These are phyloP conservation scores for Trichoderma parareesei DNA, from an alignment of 495 filamentous ascomycete genomes.

Conservation along the genomic window DNA sequence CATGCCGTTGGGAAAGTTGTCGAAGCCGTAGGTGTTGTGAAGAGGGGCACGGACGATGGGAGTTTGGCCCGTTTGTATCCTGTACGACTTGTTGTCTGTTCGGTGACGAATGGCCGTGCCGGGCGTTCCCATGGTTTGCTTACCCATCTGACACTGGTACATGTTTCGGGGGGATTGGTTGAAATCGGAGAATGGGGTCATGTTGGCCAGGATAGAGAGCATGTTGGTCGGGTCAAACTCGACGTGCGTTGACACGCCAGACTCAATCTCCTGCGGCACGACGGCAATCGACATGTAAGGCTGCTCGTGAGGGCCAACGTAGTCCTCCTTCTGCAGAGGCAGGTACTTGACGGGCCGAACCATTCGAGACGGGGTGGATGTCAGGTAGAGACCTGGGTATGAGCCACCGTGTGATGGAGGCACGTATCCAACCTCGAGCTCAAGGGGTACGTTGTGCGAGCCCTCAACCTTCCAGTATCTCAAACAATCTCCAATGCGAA, in stretches of 20 bases:
- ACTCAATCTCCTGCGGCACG: conserved; percentile 70
- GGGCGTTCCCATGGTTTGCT: conserved; percentile 97
- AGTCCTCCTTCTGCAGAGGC: conserved; percentile 73
- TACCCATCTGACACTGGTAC: conserved; percentile 99
- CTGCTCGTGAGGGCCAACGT: conserved; percentile 88
- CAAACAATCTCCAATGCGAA: conserved; percentile 69
- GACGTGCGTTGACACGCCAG: conserved; percentile 83
- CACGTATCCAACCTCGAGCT: conserved; percentile 87
- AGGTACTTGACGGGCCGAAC: conserved; percentile 88
- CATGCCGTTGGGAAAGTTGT: conserved; percentile 97
- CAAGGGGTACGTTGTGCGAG: conserved; percentile 68
- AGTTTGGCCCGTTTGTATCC: conserved; percentile 90
- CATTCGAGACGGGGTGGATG: conserved; percentile 77
- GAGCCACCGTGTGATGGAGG: conserved; percentile 81
- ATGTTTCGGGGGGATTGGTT: conserved; percentile 99
- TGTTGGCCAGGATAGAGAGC: conserved; percentile 93
- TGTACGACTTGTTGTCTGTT: conserved; percentile 95
- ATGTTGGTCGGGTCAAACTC: conserved; percentile 95
- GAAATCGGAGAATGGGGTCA: conserved; percentile 98
- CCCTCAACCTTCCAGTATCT: conserved; percentile 95
- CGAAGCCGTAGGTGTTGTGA: conserved; percentile 91
- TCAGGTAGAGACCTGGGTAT: conserved; percentile 93
- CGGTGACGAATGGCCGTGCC: conserved; percentile 78
- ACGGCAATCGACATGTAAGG: conserved; percentile 98
- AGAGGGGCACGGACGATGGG: conserved; percentile 86